phyloP scores from a whole-genome alignment of 2,329 filamentous ascomycete genomes.

The Ascochyta lentis region DNA sequence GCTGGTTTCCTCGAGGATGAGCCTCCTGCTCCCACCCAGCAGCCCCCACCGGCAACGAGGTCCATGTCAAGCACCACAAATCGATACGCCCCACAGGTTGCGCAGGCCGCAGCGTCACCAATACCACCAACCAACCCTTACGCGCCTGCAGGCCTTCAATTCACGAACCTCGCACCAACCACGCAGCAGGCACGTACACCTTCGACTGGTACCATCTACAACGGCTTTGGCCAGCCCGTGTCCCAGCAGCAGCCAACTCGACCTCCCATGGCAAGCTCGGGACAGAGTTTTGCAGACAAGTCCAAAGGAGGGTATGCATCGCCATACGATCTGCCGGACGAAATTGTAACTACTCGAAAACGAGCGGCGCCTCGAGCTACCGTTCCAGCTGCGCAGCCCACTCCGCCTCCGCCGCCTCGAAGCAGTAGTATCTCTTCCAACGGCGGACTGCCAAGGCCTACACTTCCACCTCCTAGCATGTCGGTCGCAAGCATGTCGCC shows the following conservation, averaged over 20 bases:
- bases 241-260: slow-evolving; percentile 47
- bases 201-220: slow-evolving; percentile 35
- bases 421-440: slow-evolving; percentile 63
- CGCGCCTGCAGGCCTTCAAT: slow-evolving; percentile 58
- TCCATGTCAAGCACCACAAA: slow-evolving; percentile 26
- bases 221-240: slow-evolving; percentile 39
- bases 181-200: slow-evolving; percentile 9
- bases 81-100: slow-evolving; percentile 47
- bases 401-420: slow-evolving; percentile 64
- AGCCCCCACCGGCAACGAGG: slow-evolving; percentile 29
- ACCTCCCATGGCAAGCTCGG: slow-evolving; percentile 58
- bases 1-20: slow-evolving; percentile 83
- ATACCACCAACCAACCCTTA: slow-evolving; percentile 53
- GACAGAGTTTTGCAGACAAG: slow-evolving; percentile 87
- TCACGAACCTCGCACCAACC: slow-evolving; percentile 54
- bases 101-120: slow-evolving; percentile 29
- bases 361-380: slow-evolving; percentile 50
- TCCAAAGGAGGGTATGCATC: slow-evolving; percentile 91
- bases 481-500: slow-evolving; percentile 49
- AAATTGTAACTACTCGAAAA: slow-evolving; percentile 75
- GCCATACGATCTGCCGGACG: slow-evolving; percentile 93
- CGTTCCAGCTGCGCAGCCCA: slow-evolving; percentile 46
- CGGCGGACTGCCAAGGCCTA: slow-evolving; percentile 26
- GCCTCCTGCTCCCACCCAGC: slow-evolving; percentile 48
- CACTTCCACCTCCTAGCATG: slow-evolving; percentile 40